These are phyloP conservation scores for Penicillium thymicola DNA, from an alignment of 2,329 filamentous ascomycete genomes.

Conservation along the genomic window DNA sequence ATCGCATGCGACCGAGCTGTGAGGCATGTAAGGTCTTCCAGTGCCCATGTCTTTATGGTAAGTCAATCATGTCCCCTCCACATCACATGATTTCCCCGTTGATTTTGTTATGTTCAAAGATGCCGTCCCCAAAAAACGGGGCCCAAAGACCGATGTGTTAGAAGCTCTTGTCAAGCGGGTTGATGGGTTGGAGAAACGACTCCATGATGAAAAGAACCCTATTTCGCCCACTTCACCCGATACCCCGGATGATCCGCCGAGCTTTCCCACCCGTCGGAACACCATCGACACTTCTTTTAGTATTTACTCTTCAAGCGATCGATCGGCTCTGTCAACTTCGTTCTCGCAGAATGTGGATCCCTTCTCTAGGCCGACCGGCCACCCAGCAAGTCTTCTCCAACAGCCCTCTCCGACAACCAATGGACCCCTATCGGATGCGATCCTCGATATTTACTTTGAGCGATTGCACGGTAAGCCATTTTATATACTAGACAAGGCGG, in stretches of 20 bases:
- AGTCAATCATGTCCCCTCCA: constrained; percentile 27
- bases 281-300: constrained; percentile 21
- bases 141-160: constrained; percentile 84
- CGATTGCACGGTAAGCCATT: constrained; percentile 80
- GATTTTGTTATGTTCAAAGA: constrained; percentile 47
- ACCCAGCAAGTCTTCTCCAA: constrained; percentile 11
- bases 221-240: constrained; percentile 44
- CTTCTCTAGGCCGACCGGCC: constrained; percentile 14
- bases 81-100: constrained; percentile 34
- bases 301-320: constrained; percentile 14
- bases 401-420: constrained; percentile 19
- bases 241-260: constrained; percentile 17
- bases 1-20: constrained; percentile 76
- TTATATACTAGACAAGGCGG: constrained; percentile 74
- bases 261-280: constrained; percentile 17
- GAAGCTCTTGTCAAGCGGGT: constrained; percentile 81
- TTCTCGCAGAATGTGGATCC: constrained; percentile 16
- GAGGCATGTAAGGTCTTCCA: constrained; percentile 89
- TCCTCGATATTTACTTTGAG: constrained; percentile 76
- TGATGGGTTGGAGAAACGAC: constrained; percentile 75
- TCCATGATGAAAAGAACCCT: constrained; percentile 64
- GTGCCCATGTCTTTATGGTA: constrained; percentile 84
- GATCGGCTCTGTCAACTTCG: constrained; percentile 12
- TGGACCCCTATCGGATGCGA: constrained; percentile 55
- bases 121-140: constrained; percentile 83